These are phyloP conservation scores for Jackrogersella minutella DNA, from an alignment of 495 filamentous ascomycete species.

Conservation along the genomic window DNA sequence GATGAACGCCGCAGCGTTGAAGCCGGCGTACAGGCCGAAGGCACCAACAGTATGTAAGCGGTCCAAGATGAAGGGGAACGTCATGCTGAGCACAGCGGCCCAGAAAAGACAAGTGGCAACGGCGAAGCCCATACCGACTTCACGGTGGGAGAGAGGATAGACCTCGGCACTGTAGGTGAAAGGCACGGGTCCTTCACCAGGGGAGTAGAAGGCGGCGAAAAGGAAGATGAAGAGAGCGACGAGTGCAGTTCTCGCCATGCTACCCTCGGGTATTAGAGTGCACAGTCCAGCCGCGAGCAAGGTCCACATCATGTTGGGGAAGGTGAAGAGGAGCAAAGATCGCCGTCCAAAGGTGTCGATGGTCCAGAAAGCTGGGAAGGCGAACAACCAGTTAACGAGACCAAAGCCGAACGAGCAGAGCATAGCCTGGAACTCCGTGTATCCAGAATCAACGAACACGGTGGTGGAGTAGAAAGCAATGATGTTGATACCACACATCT, in stretches of 20 bases:
- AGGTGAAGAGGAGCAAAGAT: constrained; percentile 79
- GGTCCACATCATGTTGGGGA: constrained; percentile 85
- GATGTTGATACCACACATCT: constrained; percentile 88
- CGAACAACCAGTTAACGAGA: constrained; percentile 83
- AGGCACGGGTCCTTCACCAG: constrained; percentile 83
- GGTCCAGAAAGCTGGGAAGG: constrained; percentile 81
- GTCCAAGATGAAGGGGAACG: constrained; percentile 69
- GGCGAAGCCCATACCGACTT: constrained; percentile 77
- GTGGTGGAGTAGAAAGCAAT: constrained; percentile 87
- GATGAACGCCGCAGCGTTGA: constrained; percentile 68
- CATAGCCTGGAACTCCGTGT: constrained; percentile 64
- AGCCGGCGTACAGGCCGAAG: constrained; percentile 67
- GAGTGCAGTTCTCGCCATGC: constrained; percentile 46
- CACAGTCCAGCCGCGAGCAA: constrained; percentile 75
- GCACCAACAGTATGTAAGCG: constrained; percentile 61
- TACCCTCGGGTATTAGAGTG: constrained; percentile 70
- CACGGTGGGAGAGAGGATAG: constrained; percentile 76
- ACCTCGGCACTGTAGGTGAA: constrained; percentile 84
- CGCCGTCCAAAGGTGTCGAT: constrained; percentile 88
- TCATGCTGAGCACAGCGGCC: constrained; percentile 70
- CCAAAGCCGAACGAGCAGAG: constrained; percentile 82
- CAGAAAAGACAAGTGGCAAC: constrained; percentile 75
- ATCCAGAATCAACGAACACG: constrained; percentile 72
- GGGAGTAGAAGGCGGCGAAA: constrained; percentile 76
- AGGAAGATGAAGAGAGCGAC: constrained; percentile 77